phyloP scores from a whole-genome alignment of 345 rosid species.

The Barbarea vulgaris region DNA sequence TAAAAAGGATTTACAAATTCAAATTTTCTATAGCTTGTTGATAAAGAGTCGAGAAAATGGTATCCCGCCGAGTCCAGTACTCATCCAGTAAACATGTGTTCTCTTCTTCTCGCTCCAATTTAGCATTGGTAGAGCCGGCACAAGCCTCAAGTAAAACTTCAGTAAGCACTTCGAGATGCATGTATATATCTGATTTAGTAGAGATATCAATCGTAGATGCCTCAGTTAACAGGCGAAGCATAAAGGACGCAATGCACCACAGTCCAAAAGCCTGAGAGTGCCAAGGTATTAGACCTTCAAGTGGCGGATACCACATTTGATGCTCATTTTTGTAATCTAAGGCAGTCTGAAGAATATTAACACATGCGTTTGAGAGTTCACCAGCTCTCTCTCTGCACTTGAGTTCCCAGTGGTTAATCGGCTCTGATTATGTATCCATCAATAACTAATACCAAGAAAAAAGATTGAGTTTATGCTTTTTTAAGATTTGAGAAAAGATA shows the following conservation, averaged over 20 bases:
- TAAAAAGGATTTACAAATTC: no score
- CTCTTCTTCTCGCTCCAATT: slow-evolving; percentile 70
- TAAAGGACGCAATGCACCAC: slow-evolving; percentile 75
- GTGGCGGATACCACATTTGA: slow-evolving; percentile 92
- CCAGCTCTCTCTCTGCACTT: slow-evolving; percentile 73
- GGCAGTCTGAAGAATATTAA: slow-evolving; percentile 60
- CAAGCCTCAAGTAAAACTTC: slow-evolving; percentile 78
- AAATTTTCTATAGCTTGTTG: slow-evolving; percentile 62
- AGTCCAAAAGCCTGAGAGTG: slow-evolving; percentile 66
- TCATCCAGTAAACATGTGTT: slow-evolving; percentile 66
- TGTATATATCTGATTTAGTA: slow-evolving; percentile 58
- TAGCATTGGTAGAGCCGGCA: slow-evolving; percentile 68
- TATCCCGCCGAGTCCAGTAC: slow-evolving; percentile 78
- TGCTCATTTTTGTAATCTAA: slow-evolving; percentile 73
- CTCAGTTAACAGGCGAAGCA: slow-evolving; percentile 67
- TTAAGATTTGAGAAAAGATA: background rate
- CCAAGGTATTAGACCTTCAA: slow-evolving; percentile 86
- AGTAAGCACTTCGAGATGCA: slow-evolving; percentile 60
- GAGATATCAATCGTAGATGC: slow-evolving; percentile 58
- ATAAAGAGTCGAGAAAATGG: slow-evolving; percentile 70
- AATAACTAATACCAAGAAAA: slow-evolving; percentile 1
- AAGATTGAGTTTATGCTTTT: background rate
- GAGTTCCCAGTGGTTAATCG: slow-evolving; percentile 58
- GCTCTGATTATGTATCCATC: slow-evolving; percentile 55
- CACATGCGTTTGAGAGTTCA: slow-evolving; percentile 80